Evolutionary conservation across 139 green algal species (phyloP), one percentile per base, ranked within the genome.

Genomic region (Coccomyxa sp.): DNA sequence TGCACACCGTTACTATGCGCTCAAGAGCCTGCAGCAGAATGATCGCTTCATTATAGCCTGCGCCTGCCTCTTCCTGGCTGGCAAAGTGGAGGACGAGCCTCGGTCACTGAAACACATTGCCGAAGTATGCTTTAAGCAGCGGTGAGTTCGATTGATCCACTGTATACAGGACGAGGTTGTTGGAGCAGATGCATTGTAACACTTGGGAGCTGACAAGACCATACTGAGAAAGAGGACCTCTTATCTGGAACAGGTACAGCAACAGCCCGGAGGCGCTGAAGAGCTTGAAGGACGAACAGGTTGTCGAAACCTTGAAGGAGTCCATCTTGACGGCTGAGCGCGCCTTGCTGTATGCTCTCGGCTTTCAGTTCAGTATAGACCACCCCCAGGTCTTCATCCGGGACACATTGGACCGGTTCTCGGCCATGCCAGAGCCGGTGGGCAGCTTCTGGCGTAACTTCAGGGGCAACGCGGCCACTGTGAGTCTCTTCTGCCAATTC

Each of bases 281-380:
- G 71, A 31, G 17, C 27, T 45, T 77, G 71, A 51, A 31, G 23
- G 27, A 77, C 27, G 1, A 0, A 16, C 14, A 82, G n/a, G 80
- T 83, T 13, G 81, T 83, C 13, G 60, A 85, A 25, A 32, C 27
- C 15, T 27, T 85, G 21, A 78, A 58, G 38, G 82, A 90, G 31
- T 30, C 58, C 58, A 75, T 90, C 25, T 82, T 86, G 30, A 76
- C 79, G 30, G 88, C 88, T 13, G 88, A 91, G 82, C 84, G 88
- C 14, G 82, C 88, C 0, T 38, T 91, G 79, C 82, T 91, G n/a
- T 91, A 91, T 59, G 79, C 78, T 0, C 82, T 90, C 18, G 82
- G 84, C 38, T 91, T 91, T 58, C 13, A 85, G 0, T 82, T 91
- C 67, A 27, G 18, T 38, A 76, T 77, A 9, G 59, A 80, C 10